Base-by-base conservation (phyloP, 352 stramenopile genomes). In the Globisporangium alternatum region DNA sequence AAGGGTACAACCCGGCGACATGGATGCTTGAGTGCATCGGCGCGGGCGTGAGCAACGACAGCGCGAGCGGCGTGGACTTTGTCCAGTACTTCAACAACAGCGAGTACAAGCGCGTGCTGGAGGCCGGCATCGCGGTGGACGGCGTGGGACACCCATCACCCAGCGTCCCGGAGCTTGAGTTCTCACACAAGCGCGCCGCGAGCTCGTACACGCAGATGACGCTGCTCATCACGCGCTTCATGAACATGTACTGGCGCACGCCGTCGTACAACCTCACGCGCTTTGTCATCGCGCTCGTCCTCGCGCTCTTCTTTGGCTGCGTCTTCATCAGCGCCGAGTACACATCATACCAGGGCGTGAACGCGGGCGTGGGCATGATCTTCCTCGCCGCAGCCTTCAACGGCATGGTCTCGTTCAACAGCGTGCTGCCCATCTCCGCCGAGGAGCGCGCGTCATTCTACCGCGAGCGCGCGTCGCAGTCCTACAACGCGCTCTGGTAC, bases 371-470 rank as follows among this genome's bases (percentile, higher is more conserved):
- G 15, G 83, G 86, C 17, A 83, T 97, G 41, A 7, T 54, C 65
- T 30, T 77, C 69, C 60, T 55, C 47, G 17, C 60, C 72, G 28
- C 51, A 4, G 8, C 15, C 51, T 97, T 97, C 60, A 77, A 81
- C 49, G 75, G 70, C 30, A 73, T 96, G 25, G 83, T 90, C 15
- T 86, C 78, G 28, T 86, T 96, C 53, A 80, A 37, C 22, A 83
- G 73, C 0, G 80, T 89, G 2, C 62, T 97, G 5, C 79, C 88
- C n/a, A 74, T 96, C 22, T 78, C 93, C 21, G 70, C 83, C 56
- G 71, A 77, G n/a, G 88, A 97, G 60, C 78, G 93, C 44, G 86
- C 82, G 7, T 86, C 90, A 0, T 98, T 89, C 63, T 98, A 98
- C 76, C 72, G 89, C 2, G 90, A 98, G 67, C 87, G 93, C 33